These are phyloP conservation scores for Aphanomyces euteiches DNA, from an alignment of 352 stramenopile genomes.

Conservation along the genomic window DNA sequence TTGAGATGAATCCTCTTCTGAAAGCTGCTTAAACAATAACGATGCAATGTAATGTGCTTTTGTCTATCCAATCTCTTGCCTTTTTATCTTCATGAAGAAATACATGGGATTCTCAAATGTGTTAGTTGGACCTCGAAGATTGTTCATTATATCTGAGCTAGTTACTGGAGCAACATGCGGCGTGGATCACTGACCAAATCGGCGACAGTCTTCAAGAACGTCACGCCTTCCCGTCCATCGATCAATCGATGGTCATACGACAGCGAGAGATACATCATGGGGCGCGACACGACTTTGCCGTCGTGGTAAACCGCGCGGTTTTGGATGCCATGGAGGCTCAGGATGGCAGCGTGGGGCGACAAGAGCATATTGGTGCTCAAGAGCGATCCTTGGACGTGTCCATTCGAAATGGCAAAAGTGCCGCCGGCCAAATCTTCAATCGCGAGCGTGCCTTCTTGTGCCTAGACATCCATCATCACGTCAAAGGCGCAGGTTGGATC, in stretches of 20 bases:
- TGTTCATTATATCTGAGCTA: background rate
- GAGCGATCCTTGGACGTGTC: constrained; percentile 95
- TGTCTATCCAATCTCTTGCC: background rate
- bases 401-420: constrained; percentile 98
- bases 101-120: too few relatives aligned
- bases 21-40: constrained; percentile 23
- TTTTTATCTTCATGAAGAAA: too few relatives aligned
- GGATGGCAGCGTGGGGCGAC: constrained; percentile 95
- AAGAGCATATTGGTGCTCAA: constrained; percentile 99
- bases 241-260: constrained; percentile 99
- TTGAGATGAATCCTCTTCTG: constrained; percentile 30
- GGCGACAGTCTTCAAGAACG: constrained; percentile 98
- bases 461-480: constrained; percentile 33
- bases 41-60: constrained; percentile 12
- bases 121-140: background rate
- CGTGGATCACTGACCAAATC: constrained; percentile 95
- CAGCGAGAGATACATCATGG: constrained; percentile 99
- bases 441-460: constrained; percentile 58
- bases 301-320: constrained; percentile 89
- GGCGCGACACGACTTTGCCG: constrained; percentile 93
- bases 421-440: constrained; percentile 95
- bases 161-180: constrained; percentile 82
- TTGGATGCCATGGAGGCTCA: constrained; percentile 98
- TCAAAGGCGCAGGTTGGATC: background rate
- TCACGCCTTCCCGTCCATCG: constrained; percentile 98